Evolutionary conservation across 306 rosid species (phyloP), one percentile per base, ranked within the genome.

Genomic region (Cercis canadensis): DNA sequence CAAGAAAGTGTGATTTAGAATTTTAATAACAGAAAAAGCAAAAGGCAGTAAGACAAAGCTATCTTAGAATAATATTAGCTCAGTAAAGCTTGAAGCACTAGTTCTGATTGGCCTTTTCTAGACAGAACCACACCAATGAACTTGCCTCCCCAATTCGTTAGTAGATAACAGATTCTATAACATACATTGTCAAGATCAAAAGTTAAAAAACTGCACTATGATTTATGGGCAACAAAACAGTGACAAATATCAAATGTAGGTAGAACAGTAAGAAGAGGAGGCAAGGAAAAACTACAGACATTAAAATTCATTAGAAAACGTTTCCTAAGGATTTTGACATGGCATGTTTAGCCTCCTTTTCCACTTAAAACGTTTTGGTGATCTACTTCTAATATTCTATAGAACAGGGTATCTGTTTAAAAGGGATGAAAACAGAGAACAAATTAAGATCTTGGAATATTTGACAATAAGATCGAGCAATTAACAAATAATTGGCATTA

Each of bases 381-480:
- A 29, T 67, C 16, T 41, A 69, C 36, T 39, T 37, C 7, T 43
- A 19, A 45, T 74, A 57, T 12, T 2, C 0, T 2, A 18, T 53
- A 61, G 18, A 57, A 65, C 12, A 50, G 8, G 16, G 21, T 4
- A 41, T 31, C 52, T 16, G 8, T 32, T 50, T 19, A 19, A n/a
- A 75, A 67, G 49, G 51, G 52, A 11, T 10, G 44, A 57, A 60
- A 59, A 61, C 54, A 62, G 34, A 17, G 46, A 41, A 64, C 4
- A 15, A 31, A 39, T 53, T 39, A 52, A 72, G 56, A 66, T 19
- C 45, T 21, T 43, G 16, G 43, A 46, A 9, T 24, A 40, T 45
- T 41, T 55, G 7, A 72, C 67, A 69, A 12, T 61, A 59, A 40
- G 63, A 78, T 47, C 45, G 49, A 62, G 12, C 57, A 40, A n/a